Percentiles rank a stretch among this genome's conserved stretches.
These are phyloP conservation scores for Amaranthus cruentus DNA, from an alignment of 148 eudicot species.

Conservation along the genomic window DNA sequence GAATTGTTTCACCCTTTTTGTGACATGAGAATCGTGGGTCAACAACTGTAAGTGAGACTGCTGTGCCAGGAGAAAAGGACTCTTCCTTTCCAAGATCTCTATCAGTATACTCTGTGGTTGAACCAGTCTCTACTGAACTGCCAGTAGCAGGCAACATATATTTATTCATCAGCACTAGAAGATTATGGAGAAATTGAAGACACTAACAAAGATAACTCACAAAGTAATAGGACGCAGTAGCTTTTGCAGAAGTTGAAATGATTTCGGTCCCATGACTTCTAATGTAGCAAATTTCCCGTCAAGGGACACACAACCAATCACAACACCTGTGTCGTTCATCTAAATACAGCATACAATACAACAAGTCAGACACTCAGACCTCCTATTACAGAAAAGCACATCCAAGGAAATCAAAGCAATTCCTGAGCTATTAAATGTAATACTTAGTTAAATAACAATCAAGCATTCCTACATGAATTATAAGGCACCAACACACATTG, in stretches of 20 bases:
- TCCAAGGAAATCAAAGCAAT: background rate
- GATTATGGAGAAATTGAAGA: background rate
- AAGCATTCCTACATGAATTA: background rate
- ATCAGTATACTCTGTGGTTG: slow-evolving; percentile 26
- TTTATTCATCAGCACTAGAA: background rate
- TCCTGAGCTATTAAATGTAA: background rate
- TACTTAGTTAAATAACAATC: background rate
- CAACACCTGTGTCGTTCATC: slow-evolving; percentile 43
- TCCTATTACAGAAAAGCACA: background rate
- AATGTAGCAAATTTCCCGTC: slow-evolving; percentile 73
- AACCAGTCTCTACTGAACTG: slow-evolving; percentile 41
- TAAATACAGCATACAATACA: slow-evolving; percentile 23
- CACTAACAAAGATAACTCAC: slow-evolving; percentile 34
- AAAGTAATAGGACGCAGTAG: slow-evolving; percentile 49
- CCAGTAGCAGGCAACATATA: slow-evolving; percentile 8
- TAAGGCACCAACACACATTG: background rate
- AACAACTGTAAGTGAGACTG: slow-evolving; percentile 43
- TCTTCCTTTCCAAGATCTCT: slow-evolving; percentile 39
- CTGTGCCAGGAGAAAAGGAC: slow-evolving; percentile 33
- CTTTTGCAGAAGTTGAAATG: slow-evolving; percentile 60
- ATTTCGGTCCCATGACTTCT: slow-evolving; percentile 70
- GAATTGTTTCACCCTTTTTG: slow-evolving; percentile 23
- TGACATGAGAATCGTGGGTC: slow-evolving; percentile 59
- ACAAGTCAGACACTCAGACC: background rate
- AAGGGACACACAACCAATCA: slow-evolving; percentile 53